Conservation (phyloP, 805 yeast species). For the Hanseniaspora clermontiae region DNA sequence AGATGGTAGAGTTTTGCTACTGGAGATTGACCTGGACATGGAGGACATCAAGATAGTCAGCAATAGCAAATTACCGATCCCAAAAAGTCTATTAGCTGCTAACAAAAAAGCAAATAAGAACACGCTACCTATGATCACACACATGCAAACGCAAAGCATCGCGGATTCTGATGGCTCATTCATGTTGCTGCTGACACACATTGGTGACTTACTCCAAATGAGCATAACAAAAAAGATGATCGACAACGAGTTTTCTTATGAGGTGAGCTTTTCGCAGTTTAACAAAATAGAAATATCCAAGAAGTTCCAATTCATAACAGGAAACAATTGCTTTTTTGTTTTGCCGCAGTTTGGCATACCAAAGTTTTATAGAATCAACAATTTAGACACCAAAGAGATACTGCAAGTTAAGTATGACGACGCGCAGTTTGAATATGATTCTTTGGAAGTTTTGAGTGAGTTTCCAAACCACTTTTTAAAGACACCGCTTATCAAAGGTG, state of each 20-base stretch:
- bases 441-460: neutral
- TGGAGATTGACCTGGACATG: neutral
- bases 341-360: conserved; percentile 9
- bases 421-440: neutral
- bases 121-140: conserved; percentile 2
- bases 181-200: neutral
- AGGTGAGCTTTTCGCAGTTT: neutral
- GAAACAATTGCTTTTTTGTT: neutral
- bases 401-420: conserved; percentile 6
- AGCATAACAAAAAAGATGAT: neutral
- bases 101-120: conserved; percentile 1
- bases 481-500: neutral
- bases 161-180: neutral
- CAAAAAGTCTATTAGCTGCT: neutral
- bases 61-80: conserved; percentile 8
- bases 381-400: neutral
- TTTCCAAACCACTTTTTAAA: conserved; percentile 4
- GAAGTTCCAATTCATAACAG: neutral
- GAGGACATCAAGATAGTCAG: neutral
- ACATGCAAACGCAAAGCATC: neutral
- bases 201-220: conserved; percentile 3
- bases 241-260: neutral
- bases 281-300: neutral
- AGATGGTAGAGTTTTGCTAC: conserved; percentile 8
- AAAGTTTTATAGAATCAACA: conserved; percentile 10